Evolutionary conservation across 352 stramenopile genomes (phyloP).

Genomic region (Phytophthora podocarpi): DNA sequence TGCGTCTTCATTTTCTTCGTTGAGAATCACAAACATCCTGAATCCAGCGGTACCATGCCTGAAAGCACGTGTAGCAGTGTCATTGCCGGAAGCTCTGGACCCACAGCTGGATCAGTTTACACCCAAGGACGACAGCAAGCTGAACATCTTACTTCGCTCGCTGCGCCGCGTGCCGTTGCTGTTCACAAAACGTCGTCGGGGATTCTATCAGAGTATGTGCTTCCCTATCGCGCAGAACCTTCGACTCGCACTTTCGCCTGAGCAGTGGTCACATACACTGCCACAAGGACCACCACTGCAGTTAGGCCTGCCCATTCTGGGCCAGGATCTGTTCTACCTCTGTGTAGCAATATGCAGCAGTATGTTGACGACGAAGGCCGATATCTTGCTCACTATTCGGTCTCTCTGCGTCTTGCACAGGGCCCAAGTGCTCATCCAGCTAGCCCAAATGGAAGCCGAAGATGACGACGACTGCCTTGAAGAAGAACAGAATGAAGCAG

Average conservation of each 20-base stretch:
- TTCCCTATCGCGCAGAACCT: constrained; percentile 54
- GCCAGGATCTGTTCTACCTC: constrained; percentile 79
- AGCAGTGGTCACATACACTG: constrained; percentile 61
- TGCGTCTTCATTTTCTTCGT: constrained; percentile 63
- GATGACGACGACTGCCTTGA: constrained; percentile 57
- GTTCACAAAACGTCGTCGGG: constrained; percentile 53
- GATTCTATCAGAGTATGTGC: constrained; percentile 61
- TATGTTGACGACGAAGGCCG: constrained; percentile 75
- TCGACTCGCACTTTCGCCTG: constrained; percentile 43
- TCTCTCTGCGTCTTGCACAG: constrained; percentile 82
- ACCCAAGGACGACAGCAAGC: constrained; percentile 79
- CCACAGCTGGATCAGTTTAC: constrained; percentile 70
- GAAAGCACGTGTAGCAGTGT: constrained; percentile 68
- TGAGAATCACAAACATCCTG: constrained; percentile 71
- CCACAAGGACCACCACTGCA: constrained; percentile 52
- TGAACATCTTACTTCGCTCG: constrained; percentile 71
- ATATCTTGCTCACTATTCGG: constrained; percentile 81
- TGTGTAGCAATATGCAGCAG: constrained; percentile 79
- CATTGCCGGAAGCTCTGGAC: constrained; percentile 69
- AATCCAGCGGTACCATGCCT: constrained; percentile 56
- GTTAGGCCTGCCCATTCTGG: constrained; percentile 63
- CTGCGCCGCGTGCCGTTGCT: constrained; percentile 61
- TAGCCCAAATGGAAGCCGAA: constrained; percentile 58
- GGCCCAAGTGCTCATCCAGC: constrained; percentile 76
- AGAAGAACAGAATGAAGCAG: constrained; percentile 27